phyloP scores from a whole-genome alignment of 2,329 filamentous ascomycete species.

The Boeremia exigua region DNA sequence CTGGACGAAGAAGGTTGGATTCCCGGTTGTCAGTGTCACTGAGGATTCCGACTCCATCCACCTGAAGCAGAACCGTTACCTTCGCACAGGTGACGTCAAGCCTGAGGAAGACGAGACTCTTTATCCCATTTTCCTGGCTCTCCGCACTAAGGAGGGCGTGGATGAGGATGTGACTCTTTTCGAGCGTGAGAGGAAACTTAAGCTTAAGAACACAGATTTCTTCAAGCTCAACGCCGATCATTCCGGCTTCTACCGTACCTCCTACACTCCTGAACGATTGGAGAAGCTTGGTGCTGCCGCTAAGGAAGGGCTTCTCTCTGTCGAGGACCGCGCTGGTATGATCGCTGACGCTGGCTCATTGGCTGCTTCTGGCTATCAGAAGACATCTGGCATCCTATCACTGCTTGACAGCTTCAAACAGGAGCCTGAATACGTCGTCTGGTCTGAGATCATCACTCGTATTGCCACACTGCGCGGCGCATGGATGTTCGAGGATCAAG shows the following conservation, averaged over 20 bases:
- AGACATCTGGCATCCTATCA: constrained; percentile 86
- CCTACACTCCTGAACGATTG: constrained; percentile 82
- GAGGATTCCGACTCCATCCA: constrained; percentile 77
- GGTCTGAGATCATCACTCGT: constrained; percentile 87
- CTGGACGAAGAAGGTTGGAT: constrained; percentile 97
- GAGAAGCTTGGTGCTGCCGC: constrained; percentile 87
- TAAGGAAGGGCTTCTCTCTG: constrained; percentile 77
- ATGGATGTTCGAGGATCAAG: constrained; percentile 85
- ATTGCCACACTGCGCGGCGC: constrained; percentile 79
- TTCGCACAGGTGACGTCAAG: constrained; percentile 90
- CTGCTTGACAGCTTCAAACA: constrained; percentile 81
- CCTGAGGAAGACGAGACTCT: constrained; percentile 88
- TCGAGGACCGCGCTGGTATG: constrained; percentile 94
- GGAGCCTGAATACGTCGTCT: constrained; percentile 90
- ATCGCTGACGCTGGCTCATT: constrained; percentile 87
- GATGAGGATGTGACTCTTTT: constrained; percentile 76
- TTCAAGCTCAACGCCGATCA: constrained; percentile 98
- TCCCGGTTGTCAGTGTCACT: constrained; percentile 86
- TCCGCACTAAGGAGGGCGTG: constrained; percentile 83
- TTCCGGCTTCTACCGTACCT: constrained; percentile 89
- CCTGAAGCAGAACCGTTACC: constrained; percentile 93
- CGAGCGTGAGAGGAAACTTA: constrained; percentile 77
- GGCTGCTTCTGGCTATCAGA: constrained; percentile 88
- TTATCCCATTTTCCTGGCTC: constrained; percentile 86
- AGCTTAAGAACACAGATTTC: constrained; percentile 81